These are phyloP conservation scores for Cochlearia excelsa DNA, from an alignment of 345 rosid species.

Conservation along the genomic window DNA sequence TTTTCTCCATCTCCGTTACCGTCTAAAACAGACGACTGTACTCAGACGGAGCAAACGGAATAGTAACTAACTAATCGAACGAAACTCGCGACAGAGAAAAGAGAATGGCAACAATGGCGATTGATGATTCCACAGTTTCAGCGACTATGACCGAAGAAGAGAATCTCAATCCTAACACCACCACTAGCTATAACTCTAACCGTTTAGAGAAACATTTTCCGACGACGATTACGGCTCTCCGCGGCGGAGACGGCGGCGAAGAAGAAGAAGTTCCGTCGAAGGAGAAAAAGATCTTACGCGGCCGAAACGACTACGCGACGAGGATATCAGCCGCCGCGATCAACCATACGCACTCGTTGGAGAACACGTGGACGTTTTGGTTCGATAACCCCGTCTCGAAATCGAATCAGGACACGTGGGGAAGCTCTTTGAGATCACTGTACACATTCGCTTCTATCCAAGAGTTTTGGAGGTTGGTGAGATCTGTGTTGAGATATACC, in stretches of 20 bases:
- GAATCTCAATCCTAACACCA: constrained; percentile 32
- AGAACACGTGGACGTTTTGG: constrained; percentile 91
- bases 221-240: constrained; percentile 20
- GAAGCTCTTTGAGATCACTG: constrained; percentile 68
- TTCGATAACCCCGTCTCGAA: constrained; percentile 64
- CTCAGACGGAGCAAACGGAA: constrained; percentile 23
- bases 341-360: constrained; percentile 48
- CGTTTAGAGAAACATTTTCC: constrained; percentile 16
- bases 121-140: constrained; percentile 13
- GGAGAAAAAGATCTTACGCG: constrained; percentile 48
- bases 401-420: constrained; percentile 63
- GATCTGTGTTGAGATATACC: neutral
- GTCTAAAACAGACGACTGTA: neutral
- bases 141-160: constrained; percentile 16
- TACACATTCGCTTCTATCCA: constrained; percentile 65
- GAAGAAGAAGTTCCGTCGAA: constrained; percentile 41
- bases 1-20: no score
- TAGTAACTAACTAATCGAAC: constrained; percentile 11
- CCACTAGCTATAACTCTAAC: neutral
- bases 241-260: neutral
- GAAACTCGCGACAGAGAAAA: neutral
- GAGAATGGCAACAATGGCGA: constrained; percentile 17
- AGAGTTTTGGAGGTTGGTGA: constrained; percentile 75
- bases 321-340: constrained; percentile 29
- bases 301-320: neutral